Evolutionary conservation across 768 basidiomycete genomes (phyloP).

Genomic region (Macrolepiota fuliginosa): DNA sequence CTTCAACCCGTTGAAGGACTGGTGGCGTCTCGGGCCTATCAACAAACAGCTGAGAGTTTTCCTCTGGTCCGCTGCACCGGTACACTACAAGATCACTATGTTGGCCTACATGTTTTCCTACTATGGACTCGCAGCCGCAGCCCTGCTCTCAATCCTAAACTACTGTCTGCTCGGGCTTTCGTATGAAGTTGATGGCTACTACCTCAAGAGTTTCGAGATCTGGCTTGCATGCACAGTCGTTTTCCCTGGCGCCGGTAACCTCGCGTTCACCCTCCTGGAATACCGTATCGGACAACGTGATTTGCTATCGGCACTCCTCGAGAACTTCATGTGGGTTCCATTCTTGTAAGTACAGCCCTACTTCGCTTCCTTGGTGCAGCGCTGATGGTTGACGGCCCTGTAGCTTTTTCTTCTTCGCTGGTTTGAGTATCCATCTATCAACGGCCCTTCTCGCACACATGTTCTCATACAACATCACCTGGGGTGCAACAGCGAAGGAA

Average conservation of each 20-base stretch:
- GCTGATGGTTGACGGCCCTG: neutral
- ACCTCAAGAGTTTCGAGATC: constrained; percentile 70
- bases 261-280: constrained; percentile 66
- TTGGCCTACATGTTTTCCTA: constrained; percentile 67
- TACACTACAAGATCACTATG: constrained; percentile 84
- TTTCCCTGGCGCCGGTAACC: constrained; percentile 66
- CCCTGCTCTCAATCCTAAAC: constrained; percentile 62
- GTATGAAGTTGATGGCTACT: constrained; percentile 65
- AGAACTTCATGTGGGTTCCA: constrained; percentile 64
- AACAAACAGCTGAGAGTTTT: constrained; percentile 77
- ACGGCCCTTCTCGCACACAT: constrained; percentile 65
- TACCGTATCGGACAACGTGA: constrained; percentile 62
- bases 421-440: constrained; percentile 68
- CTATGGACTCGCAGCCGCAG: constrained; percentile 64
- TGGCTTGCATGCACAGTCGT: constrained; percentile 73
- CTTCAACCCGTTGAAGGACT: constrained; percentile 78
- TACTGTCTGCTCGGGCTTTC: constrained; percentile 68
- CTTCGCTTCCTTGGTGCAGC: neutral
- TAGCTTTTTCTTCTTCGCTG: constrained; percentile 80
- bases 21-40: constrained; percentile 81
- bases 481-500: constrained; percentile 80
- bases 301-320: constrained; percentile 46
- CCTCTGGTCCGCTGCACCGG: constrained; percentile 72
- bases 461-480: constrained; percentile 76
- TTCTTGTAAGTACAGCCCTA: constrained; percentile 61